phyloP scores from a whole-genome alignment of 2,329 filamentous ascomycete genomes.

The Paecilomyces formosus region DNA sequence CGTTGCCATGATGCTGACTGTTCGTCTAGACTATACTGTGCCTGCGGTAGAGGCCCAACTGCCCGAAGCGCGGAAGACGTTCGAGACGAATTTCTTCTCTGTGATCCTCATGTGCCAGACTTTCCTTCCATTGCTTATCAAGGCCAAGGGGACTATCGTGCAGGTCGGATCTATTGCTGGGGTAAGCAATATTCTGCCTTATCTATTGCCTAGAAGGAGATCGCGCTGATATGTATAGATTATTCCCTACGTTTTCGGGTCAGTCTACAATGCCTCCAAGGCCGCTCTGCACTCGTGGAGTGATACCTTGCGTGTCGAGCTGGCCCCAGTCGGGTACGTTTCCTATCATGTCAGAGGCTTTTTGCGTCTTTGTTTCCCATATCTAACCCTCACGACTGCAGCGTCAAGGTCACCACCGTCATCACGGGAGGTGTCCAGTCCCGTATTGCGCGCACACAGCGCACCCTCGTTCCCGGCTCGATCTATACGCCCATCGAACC shows the following conservation, averaged over 20 bases:
- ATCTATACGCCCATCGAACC: conserved; percentile 46
- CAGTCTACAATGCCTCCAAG: conserved; percentile 52
- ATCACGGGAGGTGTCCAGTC: conserved; percentile 56
- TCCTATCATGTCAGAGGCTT: neutral
- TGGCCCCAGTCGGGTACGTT: conserved; percentile 41
- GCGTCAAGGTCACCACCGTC: conserved; percentile 45
- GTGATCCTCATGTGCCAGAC: conserved; percentile 52
- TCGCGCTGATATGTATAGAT: conserved; percentile 15
- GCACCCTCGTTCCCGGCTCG: conserved; percentile 40
- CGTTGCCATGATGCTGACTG: neutral
- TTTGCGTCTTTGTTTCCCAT: neutral
- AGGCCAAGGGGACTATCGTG: conserved; percentile 37
- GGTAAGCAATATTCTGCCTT: conserved; percentile 12
- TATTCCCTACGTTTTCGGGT: conserved; percentile 38
- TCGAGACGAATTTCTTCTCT: conserved; percentile 50
- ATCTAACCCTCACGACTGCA: conserved; percentile 11
- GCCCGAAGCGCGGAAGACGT: conserved; percentile 38
- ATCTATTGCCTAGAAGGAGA: neutral
- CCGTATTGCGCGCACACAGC: conserved; percentile 48
- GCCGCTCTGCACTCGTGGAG: conserved; percentile 53
- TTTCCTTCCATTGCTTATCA: conserved; percentile 48
- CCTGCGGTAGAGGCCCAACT: conserved; percentile 50
- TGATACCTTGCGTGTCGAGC: conserved; percentile 51
- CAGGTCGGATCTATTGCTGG: conserved; percentile 40
- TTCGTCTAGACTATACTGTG: conserved; percentile 44